Conservation (phyloP, 2,329 filamentous ascomycete species). For the Talaromyces sp. region DNA sequence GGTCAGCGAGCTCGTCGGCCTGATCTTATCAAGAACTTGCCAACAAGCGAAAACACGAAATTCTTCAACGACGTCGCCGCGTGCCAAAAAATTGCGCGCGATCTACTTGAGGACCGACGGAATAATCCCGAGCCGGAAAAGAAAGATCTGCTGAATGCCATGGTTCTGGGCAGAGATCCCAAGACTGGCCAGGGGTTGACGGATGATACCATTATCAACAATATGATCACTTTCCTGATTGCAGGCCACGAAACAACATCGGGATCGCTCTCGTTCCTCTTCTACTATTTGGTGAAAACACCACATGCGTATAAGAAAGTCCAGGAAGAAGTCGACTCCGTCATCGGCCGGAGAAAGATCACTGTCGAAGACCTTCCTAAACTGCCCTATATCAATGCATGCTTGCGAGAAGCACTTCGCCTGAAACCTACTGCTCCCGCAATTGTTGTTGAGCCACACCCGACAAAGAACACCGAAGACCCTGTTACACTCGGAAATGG, state of each 20-base stretch:
- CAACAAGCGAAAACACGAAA: conserved; percentile 26
- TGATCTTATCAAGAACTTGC: conserved; percentile 43
- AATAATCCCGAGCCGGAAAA: conserved; percentile 48
- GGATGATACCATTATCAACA: conserved; percentile 61
- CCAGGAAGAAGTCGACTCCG: conserved; percentile 63
- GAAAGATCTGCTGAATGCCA: conserved; percentile 65
- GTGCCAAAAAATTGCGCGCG: conserved; percentile 52
- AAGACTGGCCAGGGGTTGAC: conserved; percentile 62
- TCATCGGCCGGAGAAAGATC: conserved; percentile 57
- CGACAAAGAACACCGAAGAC: conserved; percentile 36
- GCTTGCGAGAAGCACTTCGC: conserved; percentile 62
- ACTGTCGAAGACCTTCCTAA: conserved; percentile 59
- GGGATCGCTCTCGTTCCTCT: conserved; percentile 61
- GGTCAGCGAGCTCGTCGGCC: conserved; percentile 49
- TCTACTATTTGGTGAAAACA: conserved; percentile 61
- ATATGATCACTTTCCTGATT: conserved; percentile 69
- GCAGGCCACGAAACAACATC: conserved; percentile 70
- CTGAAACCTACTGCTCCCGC: conserved; percentile 54
- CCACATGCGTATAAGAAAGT: conserved; percentile 58
- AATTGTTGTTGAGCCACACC: conserved; percentile 49
- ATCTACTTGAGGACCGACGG: conserved; percentile 58
- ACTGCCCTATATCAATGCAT: conserved; percentile 61
- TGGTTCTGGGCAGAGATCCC: conserved; percentile 64
- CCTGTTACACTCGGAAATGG: conserved; percentile 52
- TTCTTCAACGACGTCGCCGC: conserved; percentile 32